A percentile compares a stretch with the other conserved stretches of the same genome.
Evolutionary conservation across 441 rosid genomes (phyloP).

Genomic region (Eutrema salsugineum): DNA sequence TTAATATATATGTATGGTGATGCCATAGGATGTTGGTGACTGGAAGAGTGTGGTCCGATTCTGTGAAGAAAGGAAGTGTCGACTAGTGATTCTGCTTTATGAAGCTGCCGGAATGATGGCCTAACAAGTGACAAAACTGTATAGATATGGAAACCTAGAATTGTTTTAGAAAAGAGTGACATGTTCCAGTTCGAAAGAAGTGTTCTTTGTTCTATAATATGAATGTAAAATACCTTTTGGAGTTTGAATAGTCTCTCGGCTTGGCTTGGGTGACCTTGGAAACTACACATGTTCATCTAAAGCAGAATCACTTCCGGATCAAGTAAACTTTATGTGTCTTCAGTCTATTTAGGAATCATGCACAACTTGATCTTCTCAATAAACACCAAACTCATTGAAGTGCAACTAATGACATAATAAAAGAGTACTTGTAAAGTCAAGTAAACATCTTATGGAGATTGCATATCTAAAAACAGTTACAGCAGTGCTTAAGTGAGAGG

Average conservation of each 20-base stretch:
- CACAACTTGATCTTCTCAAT: not conserved
- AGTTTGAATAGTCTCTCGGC: too few relatives aligned
- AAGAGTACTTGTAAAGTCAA: not conserved
- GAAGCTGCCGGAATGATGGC: not conserved
- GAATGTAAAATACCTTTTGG: not conserved
- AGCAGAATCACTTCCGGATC: too few relatives aligned
- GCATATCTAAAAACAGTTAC: not conserved
- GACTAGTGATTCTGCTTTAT: slow-evolving; percentile 11
- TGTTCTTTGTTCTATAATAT: not conserved
- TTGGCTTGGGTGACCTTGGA: not conserved
- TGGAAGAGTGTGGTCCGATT: slow-evolving; percentile 5
- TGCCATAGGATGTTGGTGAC: slow-evolving; percentile 14
- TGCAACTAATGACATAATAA: not conserved
- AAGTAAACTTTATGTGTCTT: too few relatives aligned
- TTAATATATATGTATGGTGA: not conserved
- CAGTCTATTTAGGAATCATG: not conserved
- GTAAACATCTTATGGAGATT: not conserved
- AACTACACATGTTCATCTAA: not conserved
- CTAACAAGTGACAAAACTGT: not conserved
- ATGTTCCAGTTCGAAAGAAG: not conserved
- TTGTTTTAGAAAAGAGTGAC: not conserved
- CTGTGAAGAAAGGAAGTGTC: slow-evolving; percentile 7
- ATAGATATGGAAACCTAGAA: not conserved
- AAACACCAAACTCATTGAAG: not conserved
- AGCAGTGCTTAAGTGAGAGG: not conserved